Evolutionary conservation across 257 asterid species (phyloP).

Genomic region (Gentiana macrophylla): DNA sequence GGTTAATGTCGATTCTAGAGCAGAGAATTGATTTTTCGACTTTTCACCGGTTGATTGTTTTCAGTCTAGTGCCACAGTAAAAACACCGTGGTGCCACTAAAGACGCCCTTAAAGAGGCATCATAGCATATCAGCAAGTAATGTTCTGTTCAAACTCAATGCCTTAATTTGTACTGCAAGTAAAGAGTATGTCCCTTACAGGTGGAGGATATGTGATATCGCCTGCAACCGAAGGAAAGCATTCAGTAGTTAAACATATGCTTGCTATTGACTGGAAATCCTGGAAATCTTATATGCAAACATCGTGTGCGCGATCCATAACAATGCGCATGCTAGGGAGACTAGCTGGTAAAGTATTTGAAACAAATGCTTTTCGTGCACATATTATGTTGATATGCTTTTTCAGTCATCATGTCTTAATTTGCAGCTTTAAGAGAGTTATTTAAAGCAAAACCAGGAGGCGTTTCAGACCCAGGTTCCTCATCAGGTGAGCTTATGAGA

Average conservation of each 20-base stretch:
- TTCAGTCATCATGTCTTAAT: not conserved
- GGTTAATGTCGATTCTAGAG: no score
- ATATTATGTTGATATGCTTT: not conserved
- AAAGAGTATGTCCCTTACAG: slow-evolving; percentile 23
- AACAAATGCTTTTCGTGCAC: not conserved
- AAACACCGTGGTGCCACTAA: no score
- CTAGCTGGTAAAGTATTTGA: slow-evolving; percentile 14
- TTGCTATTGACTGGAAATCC: slow-evolving; percentile 78
- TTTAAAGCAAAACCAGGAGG: slow-evolving; percentile 66
- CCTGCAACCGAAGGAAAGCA: slow-evolving; percentile 66
- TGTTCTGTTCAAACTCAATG: not conserved
- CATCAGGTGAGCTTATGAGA: slow-evolving; percentile 63
- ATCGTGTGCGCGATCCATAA: slow-evolving; percentile 58
- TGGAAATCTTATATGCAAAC: slow-evolving; percentile 61
- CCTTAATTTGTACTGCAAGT: slow-evolving; percentile 2
- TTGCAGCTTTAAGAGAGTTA: slow-evolving; percentile 80
- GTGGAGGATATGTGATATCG: slow-evolving; percentile 79
- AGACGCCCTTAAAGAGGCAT: no score
- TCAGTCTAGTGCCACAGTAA: no score
- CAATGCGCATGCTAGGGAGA: slow-evolving; percentile 50
- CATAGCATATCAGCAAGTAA: no score
- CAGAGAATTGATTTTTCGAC: no score
- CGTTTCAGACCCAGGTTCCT: slow-evolving; percentile 38
- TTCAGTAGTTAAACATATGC: slow-evolving; percentile 72
- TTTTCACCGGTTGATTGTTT: no score